Conservation (phyloP, 768 basidiomycete species). For the Suillus bovinus region DNA sequence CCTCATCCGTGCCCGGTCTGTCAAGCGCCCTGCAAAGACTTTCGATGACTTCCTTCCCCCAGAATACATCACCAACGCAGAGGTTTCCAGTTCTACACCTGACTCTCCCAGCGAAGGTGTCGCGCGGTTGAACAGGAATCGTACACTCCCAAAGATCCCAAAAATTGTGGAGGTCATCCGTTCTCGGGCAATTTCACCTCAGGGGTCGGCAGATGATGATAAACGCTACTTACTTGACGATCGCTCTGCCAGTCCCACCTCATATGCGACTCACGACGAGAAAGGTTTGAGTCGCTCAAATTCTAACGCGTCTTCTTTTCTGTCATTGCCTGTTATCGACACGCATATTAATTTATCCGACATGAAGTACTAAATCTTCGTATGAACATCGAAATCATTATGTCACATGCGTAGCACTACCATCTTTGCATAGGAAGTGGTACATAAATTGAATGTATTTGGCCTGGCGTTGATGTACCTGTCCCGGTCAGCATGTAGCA, state of each 20-base stretch:
- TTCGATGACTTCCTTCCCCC: slow-evolving; percentile 51
- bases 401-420: not conserved
- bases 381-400: not conserved
- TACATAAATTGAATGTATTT: not conserved
- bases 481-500: not conserved
- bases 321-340: not conserved
- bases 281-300: slow-evolving; percentile 22
- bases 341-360: not conserved
- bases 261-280: slow-evolving; percentile 10
- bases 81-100: slow-evolving; percentile 9
- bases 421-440: not conserved
- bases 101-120: slow-evolving; percentile 20
- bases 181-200: slow-evolving; percentile 20
- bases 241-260: not conserved
- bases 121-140: slow-evolving; percentile 33
- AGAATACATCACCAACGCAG: slow-evolving; percentile 42
- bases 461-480: not conserved
- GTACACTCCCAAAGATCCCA: slow-evolving; percentile 42
- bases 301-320: slow-evolving; percentile 24
- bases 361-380: not conserved
- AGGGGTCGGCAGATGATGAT: slow-evolving; percentile 20
- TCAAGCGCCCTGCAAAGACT: slow-evolving; percentile 30
- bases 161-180: slow-evolving; percentile 33
- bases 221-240: slow-evolving; percentile 23
- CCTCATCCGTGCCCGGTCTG: slow-evolving; percentile 20